Evolutionary conservation across 176 grass and related monocot species (phyloP).

Genomic region (Triticum turgidum): DNA sequence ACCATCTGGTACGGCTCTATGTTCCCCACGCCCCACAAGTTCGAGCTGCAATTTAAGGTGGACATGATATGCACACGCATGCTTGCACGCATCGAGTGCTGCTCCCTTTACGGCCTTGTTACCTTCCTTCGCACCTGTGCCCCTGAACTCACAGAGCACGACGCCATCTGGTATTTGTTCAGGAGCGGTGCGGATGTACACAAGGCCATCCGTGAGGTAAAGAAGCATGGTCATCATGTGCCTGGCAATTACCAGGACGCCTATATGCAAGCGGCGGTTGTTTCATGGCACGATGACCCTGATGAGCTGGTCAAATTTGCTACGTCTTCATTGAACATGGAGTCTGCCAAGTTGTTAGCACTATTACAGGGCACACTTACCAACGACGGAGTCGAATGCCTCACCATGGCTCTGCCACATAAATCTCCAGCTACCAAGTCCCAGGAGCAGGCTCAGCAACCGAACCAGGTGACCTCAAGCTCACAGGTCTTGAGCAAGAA

Average conservation of each 20-base stretch:
- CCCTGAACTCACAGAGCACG: background rate
- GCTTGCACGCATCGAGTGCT: too few species aligned
- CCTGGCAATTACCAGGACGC: background rate
- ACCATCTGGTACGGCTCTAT: too few species aligned
- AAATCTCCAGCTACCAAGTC: too few species aligned
- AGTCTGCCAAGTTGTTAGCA: background rate
- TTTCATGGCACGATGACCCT: slow-evolving; percentile 9
- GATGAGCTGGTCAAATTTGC: background rate
- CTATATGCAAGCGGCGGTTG: background rate
- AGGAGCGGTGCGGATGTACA: background rate
- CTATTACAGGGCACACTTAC: background rate
- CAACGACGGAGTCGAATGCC: background rate
- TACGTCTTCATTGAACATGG: background rate
- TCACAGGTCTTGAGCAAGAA: too few species aligned
- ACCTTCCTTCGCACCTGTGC: too few species aligned
- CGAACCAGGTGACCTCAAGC: too few species aligned
- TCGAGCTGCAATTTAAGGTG: too few species aligned
- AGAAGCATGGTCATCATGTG: background rate
- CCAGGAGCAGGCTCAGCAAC: too few species aligned
- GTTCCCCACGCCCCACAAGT: too few species aligned
- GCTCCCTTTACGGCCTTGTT: too few species aligned
- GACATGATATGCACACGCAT: too few species aligned
- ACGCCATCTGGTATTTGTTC: background rate
- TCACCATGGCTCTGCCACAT: background rate
- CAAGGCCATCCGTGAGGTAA: background rate